Base-by-base conservation (phyloP, 176 grass and related monocot genomes). In the Oryza nivara region DNA sequence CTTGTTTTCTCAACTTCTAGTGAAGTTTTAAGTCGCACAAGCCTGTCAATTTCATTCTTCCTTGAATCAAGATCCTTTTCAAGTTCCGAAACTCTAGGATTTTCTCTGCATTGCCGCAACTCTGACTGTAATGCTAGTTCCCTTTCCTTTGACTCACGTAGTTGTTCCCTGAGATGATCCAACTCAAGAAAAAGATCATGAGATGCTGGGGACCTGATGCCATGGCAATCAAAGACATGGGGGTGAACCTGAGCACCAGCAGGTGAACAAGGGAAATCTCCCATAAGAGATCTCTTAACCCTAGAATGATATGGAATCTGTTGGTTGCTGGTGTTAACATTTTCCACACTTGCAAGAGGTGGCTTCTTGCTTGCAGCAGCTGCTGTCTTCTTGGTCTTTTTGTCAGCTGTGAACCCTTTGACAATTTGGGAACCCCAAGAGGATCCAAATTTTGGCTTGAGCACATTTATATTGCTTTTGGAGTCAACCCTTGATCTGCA, bases 341-440 rank as follows among this genome's bases (percentile, higher is more conserved):
- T 91, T 73, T 96, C 87, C 0, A 84, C 72, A 68, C 51, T 79
- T 40, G 82, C 73, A 87, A 88, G 72, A 70, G 93, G 91, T 28
- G 88, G 91, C 51, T 96, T 99, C 88, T 99, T 99, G 86, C 72
- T 86, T 48, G 80, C 76, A 73, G 79, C n/a, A 54, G 90, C 73
- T 63, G 86, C 70, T 70, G 86, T 85, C 75, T 89, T 89, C 75
- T 99, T 99, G 77, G 87, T 89, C 83, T 96, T 99, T 80, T 94
- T 99, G 80, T 99, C 96, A 56, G 91, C 48, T 40, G 94, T 93
- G 76, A 99, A 94, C 11, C 96, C 96, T 81, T 89, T 94, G 47
- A 99, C 96, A 86, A 99, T 94, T 14, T 96, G 93, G n/a, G 96
- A 99, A 72, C 96, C 96, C 96, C 96, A 99, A 56, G 91, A 99